Conservation (phyloP, 345 rosid species). For the Linum lewisii region DNA sequence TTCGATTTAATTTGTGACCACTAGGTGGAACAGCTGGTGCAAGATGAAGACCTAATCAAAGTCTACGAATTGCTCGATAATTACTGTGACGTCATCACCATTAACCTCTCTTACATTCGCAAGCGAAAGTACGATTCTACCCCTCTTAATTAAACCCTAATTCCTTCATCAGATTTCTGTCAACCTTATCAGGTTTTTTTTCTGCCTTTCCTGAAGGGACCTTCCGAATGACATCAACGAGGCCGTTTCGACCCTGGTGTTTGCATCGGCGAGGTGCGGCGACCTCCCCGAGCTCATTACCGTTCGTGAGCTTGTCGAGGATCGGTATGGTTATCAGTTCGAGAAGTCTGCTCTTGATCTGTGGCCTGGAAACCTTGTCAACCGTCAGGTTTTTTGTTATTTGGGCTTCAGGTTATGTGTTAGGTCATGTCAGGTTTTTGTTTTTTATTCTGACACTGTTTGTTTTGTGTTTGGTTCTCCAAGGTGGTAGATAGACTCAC, state of each 20-base stretch:
- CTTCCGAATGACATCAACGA: conserved; percentile 66
- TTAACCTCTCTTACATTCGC: conserved; percentile 46
- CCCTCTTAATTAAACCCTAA: neutral
- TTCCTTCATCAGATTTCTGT: neutral
- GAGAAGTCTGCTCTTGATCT: conserved; percentile 41
- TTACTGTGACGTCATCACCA: conserved; percentile 49
- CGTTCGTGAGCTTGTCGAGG: conserved; percentile 54
- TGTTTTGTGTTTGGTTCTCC: too few relatives aligned
- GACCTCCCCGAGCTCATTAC: conserved; percentile 61
- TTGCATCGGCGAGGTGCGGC: conserved; percentile 76
- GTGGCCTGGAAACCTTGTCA: conserved; percentile 59
- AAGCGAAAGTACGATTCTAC: conserved; percentile 43
- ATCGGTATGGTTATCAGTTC: conserved; percentile 60
- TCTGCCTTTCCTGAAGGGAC: conserved; percentile 35
- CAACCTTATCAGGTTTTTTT: too few relatives aligned
- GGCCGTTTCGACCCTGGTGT: conserved; percentile 79
- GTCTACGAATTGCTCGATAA: conserved; percentile 46
- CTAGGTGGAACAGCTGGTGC: conserved; percentile 52
- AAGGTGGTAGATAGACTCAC: conserved; percentile 33
- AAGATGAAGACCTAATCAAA: conserved; percentile 36
- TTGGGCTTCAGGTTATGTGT: too few relatives aligned
- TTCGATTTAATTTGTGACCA: neutral
- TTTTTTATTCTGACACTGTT: too few relatives aligned
- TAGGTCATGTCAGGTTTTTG: too few relatives aligned
- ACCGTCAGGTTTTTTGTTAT: conserved; percentile 38